phyloP scores from a whole-genome alignment of 257 asterid species.

The Nicotiana attenuata region DNA sequence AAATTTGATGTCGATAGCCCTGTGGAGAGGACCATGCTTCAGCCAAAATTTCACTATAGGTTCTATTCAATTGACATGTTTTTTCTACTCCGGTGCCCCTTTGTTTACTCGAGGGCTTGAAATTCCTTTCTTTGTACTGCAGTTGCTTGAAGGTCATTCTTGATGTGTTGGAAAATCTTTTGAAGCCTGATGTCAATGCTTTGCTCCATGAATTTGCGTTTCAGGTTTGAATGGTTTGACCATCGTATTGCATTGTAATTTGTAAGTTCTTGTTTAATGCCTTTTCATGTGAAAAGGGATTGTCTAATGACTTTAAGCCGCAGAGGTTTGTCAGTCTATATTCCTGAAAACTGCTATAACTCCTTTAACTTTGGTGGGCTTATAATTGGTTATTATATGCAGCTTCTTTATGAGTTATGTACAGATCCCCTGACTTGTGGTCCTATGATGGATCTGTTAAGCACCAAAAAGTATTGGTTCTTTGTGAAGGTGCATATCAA shows the following conservation, averaged over 20 bases:
- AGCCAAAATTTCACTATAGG: slow-evolving; percentile 96
- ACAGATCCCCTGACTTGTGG: slow-evolving; percentile 78
- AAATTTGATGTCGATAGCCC: slow-evolving; percentile 80
- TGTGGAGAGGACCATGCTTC: slow-evolving; percentile 77
- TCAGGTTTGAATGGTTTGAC: slow-evolving; percentile 48
- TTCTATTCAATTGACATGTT: slow-evolving; percentile 14
- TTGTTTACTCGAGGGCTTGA: slow-evolving; percentile 17
- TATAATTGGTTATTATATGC: slow-evolving; percentile 28
- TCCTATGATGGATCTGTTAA: slow-evolving; percentile 76
- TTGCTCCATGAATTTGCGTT: slow-evolving; percentile 91
- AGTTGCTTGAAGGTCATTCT: slow-evolving; percentile 98
- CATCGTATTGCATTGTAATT: not conserved
- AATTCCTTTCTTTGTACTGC: slow-evolving; percentile 18
- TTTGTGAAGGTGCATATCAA: slow-evolving; percentile 61
- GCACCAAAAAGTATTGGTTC: slow-evolving; percentile 73
- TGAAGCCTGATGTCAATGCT: slow-evolving; percentile 80
- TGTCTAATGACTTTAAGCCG: not conserved
- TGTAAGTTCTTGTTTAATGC: not conserved
- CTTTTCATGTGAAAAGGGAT: not conserved
- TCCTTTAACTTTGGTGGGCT: slow-evolving; percentile 18
- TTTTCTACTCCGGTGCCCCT: not conserved
- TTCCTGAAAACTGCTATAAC: not conserved
- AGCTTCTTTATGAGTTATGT: slow-evolving; percentile 87
- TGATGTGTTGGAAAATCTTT: slow-evolving; percentile 69
- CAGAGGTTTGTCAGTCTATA: not conserved